phyloP scores from a whole-genome alignment of 768 basidiomycete genomes.

The Psilocybe sp. region DNA sequence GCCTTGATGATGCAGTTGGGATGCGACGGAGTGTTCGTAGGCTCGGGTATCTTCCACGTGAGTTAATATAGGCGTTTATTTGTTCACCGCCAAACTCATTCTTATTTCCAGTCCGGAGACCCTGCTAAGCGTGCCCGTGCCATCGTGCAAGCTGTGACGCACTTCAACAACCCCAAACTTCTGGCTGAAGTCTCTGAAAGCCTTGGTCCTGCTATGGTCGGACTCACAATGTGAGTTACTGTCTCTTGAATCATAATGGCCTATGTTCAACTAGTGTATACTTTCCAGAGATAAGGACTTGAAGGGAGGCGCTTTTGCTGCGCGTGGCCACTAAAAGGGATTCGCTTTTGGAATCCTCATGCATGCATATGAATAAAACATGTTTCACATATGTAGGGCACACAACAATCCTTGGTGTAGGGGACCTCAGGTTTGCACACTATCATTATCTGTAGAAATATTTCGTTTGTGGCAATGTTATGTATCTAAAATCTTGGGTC shows the following conservation, averaged over 20 bases:
- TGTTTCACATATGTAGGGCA: too few species aligned
- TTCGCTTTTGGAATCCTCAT: too few species aligned
- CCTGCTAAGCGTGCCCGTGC: conserved; percentile 92
- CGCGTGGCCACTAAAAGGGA: conserved; percentile 42
- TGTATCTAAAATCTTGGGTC: too few species aligned
- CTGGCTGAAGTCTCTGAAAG: conserved; percentile 88
- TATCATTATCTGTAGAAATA: too few species aligned
- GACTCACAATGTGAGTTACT: conserved; percentile 73
- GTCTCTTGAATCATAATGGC: neutral
- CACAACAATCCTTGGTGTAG: too few species aligned
- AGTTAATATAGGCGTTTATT: conserved; percentile 22
- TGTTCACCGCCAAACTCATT: neutral
- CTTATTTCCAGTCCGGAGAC: conserved; percentile 67
- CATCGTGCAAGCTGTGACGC: conserved; percentile 96
- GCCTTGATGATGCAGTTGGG: conserved; percentile 99
- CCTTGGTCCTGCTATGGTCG: conserved; percentile 91
- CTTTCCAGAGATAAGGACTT: conserved; percentile 54
- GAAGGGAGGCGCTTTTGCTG: conserved; percentile 68
- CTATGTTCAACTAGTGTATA: neutral
- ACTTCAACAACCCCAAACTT: conserved; percentile 91
- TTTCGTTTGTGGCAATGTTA: too few species aligned
- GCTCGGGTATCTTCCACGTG: conserved; percentile 95
- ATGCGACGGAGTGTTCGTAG: conserved; percentile 98
- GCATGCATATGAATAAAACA: too few species aligned
- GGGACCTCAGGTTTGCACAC: too few species aligned